Conservation (phyloP, 352 stramenopile genomes). For the Thraustochytrium sp. region DNA sequence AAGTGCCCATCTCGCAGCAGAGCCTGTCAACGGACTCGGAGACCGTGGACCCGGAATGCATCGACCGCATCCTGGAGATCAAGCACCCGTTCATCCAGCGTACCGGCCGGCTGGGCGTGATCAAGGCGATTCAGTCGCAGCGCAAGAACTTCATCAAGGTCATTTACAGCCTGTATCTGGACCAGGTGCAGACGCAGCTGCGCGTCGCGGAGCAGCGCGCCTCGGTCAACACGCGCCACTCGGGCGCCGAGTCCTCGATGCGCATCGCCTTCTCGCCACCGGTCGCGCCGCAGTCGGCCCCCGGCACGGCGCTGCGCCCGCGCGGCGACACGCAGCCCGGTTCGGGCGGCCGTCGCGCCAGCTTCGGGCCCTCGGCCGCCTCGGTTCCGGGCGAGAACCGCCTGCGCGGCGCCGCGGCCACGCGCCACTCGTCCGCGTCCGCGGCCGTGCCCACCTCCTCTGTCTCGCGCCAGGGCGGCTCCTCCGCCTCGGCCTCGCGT, state of each 20-base stretch:
- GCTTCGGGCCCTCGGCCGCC: no score
- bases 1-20: constrained; percentile 79
- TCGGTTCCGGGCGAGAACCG: background rate
- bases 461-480: background rate
- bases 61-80: constrained; percentile 32
- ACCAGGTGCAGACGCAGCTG: constrained; percentile 42
- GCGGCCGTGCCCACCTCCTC: background rate
- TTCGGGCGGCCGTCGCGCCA: no score
- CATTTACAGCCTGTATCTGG: constrained; percentile 49
- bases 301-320: background rate
- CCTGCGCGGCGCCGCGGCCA: background rate
- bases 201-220: constrained; percentile 37
- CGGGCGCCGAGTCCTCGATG: background rate
- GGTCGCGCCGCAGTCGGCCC: background rate
- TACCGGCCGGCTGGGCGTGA: constrained; percentile 24
- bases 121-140: constrained; percentile 41
- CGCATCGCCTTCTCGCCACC: constrained; percentile 12
- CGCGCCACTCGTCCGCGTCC: background rate
- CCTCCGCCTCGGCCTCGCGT: background rate
- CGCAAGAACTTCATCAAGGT: constrained; percentile 47
- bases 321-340: background rate
- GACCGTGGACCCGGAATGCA: constrained; percentile 26
- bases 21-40: background rate
- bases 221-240: background rate
- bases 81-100: constrained; percentile 40